These are phyloP conservation scores for Parmales sp. DNA, from an alignment of 108 stramenopile genomes.

Conservation along the genomic window DNA sequence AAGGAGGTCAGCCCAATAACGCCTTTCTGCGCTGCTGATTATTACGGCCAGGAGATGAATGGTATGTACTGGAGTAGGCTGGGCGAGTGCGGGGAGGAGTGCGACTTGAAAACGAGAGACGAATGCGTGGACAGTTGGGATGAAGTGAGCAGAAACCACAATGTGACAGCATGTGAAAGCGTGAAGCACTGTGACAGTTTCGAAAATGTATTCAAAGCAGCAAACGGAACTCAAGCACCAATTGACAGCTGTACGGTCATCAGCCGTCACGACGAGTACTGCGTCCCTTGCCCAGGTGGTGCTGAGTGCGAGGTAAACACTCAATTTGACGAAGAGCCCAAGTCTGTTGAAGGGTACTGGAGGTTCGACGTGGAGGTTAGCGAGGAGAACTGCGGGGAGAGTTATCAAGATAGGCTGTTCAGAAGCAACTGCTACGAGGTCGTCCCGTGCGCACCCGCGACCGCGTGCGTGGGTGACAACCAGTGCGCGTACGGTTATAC, in stretches of 20 bases:
- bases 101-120: not conserved
- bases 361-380: not conserved
- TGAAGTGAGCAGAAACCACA: not conserved
- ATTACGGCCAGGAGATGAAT: not conserved
- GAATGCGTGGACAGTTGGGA: not conserved
- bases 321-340: not conserved
- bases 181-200: not conserved
- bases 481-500: constrained; percentile 7
- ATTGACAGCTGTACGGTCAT: not conserved
- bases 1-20: not conserved
- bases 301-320: constrained; percentile 4
- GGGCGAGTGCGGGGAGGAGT: not conserved
- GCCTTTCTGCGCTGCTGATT: not conserved
- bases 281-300: not conserved
- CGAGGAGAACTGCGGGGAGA: not conserved
- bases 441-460: not conserved
- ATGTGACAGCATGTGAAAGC: not conserved
- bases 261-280: constrained; percentile 9
- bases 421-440: not conserved
- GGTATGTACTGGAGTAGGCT: not conserved
- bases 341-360: constrained; percentile 2
- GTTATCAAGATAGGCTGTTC: not conserved
- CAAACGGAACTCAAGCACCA: not conserved
- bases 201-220: not conserved
- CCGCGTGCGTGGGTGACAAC: constrained; percentile 6